Evolutionary conservation across 768 basidiomycete species (phyloP), one percentile per base, ranked within the genome.

Genomic region (Rhodosporidiobolus odoratus): DNA sequence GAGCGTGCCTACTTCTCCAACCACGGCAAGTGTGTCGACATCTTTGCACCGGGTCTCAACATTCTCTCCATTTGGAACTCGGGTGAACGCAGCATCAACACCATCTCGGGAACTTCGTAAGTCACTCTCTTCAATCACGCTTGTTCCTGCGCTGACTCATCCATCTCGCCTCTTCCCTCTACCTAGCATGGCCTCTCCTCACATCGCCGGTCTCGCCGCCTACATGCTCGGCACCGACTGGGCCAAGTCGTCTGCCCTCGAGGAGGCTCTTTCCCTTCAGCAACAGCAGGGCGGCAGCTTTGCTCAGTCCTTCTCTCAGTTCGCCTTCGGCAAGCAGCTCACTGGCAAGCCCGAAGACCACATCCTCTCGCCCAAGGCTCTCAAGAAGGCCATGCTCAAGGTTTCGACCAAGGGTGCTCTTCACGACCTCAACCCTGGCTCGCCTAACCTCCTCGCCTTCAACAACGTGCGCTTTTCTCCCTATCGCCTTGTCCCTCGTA

Each of bases 41-140:
- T 98, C 72, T 94, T 96, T 76, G 94, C 86, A 40, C 95, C 73
- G 17, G 85, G 90, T 69, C 82, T 94, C 71, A 92, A 92, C 83
- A 95, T 97, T 79, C 82, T 89, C 4, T 94, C 45, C 32, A 95
- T 91, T 63, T 96, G 86, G 83, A 91, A 84, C 68, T 87, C 87
- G 40, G 84, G 85, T 69, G 79, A 78, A 68, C 78, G 71, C 8
- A 85, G 89, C n/a, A 83, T 83, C 58, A 86, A 87, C 75, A 90
- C 88, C 15, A 85, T 96, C 75, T 92, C 90, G 1, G 92, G 92
- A 52, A 93, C 92, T 13, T 92, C 90, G 61, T 67, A 41, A 47
- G 71, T 54, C 50, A 1, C 38, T 23, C 6, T 37, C 32, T 2
- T 7, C 47, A 21, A 27, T 34, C 34, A 27, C 13, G 25, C 41